Evolutionary conservation across 306 rosid genomes (phyloP).

Genomic region (Quercus ilex): DNA sequence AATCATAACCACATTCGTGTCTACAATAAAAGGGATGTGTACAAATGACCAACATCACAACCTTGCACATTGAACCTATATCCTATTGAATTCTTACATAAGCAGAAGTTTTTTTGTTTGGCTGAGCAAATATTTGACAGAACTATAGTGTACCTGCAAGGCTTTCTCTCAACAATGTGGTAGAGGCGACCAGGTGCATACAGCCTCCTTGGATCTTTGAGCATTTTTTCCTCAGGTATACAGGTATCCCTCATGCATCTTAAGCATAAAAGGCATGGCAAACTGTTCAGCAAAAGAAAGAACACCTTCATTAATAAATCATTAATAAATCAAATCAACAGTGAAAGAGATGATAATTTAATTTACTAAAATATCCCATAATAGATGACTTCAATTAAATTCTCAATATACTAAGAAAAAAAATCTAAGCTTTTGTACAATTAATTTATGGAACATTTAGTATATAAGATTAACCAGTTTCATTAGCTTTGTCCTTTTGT

Average conservation of each 20-base stretch:
- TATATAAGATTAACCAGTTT: neutral
- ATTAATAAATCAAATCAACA: constrained; percentile 8
- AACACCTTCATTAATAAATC: constrained; percentile 4
- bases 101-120: neutral
- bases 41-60: neutral
- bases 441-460: neutral
- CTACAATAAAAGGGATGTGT: no score
- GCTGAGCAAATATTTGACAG: neutral
- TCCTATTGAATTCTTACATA: neutral
- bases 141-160: constrained; percentile 57
- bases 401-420: neutral
- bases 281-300: constrained; percentile 44
- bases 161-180: constrained; percentile 92
- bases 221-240: constrained; percentile 72
- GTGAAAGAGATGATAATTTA: neutral
- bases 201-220: constrained; percentile 94
- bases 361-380: neutral
- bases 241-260: constrained; percentile 89
- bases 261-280: constrained; percentile 83
- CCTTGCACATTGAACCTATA: neutral
- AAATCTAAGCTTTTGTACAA: neutral
- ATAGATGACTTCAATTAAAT: neutral
- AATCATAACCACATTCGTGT: neutral
- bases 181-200: constrained; percentile 96
- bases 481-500: neutral